Base-by-base conservation (phyloP, 495 filamentous ascomycete species). In the Cairneyella variabilis region DNA sequence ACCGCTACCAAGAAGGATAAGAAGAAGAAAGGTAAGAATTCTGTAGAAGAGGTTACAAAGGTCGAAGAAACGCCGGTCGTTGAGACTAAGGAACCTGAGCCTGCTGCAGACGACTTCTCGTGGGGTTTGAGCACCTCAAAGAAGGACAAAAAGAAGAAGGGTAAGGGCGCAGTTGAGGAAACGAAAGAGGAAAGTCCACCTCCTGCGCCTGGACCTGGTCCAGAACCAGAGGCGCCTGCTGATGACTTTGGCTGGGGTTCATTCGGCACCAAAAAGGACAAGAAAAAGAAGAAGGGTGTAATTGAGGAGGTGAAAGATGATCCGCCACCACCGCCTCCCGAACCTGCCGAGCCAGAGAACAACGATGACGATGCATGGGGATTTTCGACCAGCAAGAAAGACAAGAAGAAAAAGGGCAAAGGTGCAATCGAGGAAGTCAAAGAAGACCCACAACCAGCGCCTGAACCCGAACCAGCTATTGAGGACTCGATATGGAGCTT, bases 81-180 rank as follows among this genome's bases (percentile, higher is more conserved):
- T 20, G 21, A 27, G 26, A 2, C 22, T 11, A 30, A 27, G 11
- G 53, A 56, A 18, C 36, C 44, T 6, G 48, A 51, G 26, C 44
- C 36, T 1, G 27, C 52, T 7, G 63, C 59, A 2, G 25, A 40
- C 44, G 63, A 63, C 50, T 61, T 57, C 40, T 56, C 48, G 37
- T 54, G 55, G 26, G 63, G 60, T 12, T 56, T 51, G 32, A 64
- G 52, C 34, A 46, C 58, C 28, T 27, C 28, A 2, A 69, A 66
- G 51, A 66, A 70, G 41, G 58, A 60, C 22, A 73, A 70, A 51
- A 69, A 69, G 56, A 66, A 66, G 56, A 69, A 65, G 36, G 52
- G 47, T 18, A 70, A 69, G 30, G 59, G 36, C 23, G 45, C 30
- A 7, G 40, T 57, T 21, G 59, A 65, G 53, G 65, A 65, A 32